Base-by-base conservation (phyloP, 139 green algal species). In the Chlorella sp. region DNA sequence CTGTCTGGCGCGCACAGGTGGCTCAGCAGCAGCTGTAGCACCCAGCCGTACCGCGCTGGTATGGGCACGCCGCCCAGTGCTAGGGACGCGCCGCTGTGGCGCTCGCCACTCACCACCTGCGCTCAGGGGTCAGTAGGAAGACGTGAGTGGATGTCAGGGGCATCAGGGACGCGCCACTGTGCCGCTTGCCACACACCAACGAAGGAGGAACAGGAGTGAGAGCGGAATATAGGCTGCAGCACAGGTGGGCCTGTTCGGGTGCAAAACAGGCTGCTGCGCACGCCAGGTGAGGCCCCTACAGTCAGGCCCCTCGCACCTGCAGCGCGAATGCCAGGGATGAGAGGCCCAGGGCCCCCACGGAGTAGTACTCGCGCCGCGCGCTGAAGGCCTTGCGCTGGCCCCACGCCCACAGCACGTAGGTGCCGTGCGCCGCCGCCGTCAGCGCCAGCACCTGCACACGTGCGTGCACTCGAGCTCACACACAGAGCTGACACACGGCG, bases 271-370 rank as follows among this genome's bases (percentile, higher is more conserved):
- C n/a, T n/a, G n/a, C 17, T 60, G 31, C 67, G n/a, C 0, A 24
- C 59, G 0, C 30, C 2, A 26, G 22, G 1, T 1, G 27, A 2
- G 34, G 22, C 49, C 0, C 17, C 50, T 14, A 27, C 33, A 23
- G 2, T 66, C 0, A n/a, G n/a, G n/a, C n/a, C n/a, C n/a, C n/a
- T n/a, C n/a, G n/a, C 61, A 85, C 79, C 79, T 85, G 72, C 35
- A 81, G 67, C 3, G 68, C 79, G 55, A 85, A 85, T 1, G 75
- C 75, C 27, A 81, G 62, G 1, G 63, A 49, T 5, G 49, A 73
- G 29, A 77, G 69, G 24, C 79, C 79, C n/a, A 85, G 61, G 6
- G 75, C 78, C 0, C 75, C 75, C 51, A 85, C 62, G 24, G 49
- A 65, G 79, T 85, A 85, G 61, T 80, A 85, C 42, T 72, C 68